Base-by-base conservation (phyloP, 768 basidiomycete species). In the Russula ochroleuca region DNA sequence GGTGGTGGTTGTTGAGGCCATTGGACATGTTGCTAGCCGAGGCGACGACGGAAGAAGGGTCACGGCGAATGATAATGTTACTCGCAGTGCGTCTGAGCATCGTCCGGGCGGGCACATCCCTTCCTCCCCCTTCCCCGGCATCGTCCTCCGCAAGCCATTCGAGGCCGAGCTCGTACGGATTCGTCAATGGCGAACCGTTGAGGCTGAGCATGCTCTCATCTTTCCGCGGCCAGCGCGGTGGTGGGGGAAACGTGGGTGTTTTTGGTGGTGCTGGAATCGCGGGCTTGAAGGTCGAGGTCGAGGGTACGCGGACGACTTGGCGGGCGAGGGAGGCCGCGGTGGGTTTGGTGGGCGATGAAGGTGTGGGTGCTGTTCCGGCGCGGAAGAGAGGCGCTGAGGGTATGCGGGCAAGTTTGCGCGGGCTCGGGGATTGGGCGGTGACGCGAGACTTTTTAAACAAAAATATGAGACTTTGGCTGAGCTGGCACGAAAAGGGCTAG, bases 111-210 rank as follows among this genome's bases (percentile, higher is more conserved):
- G 51, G 21, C 4, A 17, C 52, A 28, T 6, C 33, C n/a, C 31
- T 10, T 17, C 31, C 33, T 21, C n/a, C n/a, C 2, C 25, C 35
- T 15, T 21, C 21, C 14, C 11, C 21, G 14, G 21, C 6, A n/a
- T n/a, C 35, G 1, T 14, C 52, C 6, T 54, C 52, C 5, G 78
- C 78, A 68, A 86, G 80, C 85, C 85, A 84, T 43, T 80, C 77
- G 50, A 85, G 71, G 21, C 85, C 86, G 68, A 86, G 83, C 63
- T 85, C 79, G 69, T 86, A 88, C 1, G 90, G 90, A 71, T 92
- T 92, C 19, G 85, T 83, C 19, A 93, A 79, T 0, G 92, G 92
- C 0, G 89, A 91, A 5, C 92, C 92, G 64, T 94, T 93, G 21
- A 88, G 74, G 69, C 90, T 90, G 55, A 92, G 78, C 83, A 92